Evolutionary conservation across 352 stramenopile genomes (phyloP), one percentile per base, ranked within the genome.

Genomic region (Blastocystis sp.): DNA sequence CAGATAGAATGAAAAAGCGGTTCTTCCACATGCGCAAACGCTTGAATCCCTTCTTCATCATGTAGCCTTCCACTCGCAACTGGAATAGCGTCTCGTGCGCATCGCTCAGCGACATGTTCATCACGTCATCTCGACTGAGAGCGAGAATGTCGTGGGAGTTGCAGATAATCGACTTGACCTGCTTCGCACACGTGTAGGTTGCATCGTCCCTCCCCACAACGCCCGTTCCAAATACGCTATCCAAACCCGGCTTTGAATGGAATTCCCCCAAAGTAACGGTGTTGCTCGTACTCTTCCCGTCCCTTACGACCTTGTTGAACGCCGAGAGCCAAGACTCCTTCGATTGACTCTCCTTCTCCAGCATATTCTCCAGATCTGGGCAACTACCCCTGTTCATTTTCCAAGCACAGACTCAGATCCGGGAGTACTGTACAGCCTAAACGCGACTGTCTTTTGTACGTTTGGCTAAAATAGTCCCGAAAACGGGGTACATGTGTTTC

Each of bases 41-140:
- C 33, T 85, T 85, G 31, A 85, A 85, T 19, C 74, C 74, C 74
- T 85, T 85, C 19, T 85, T 85, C 74, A 85, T 85, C 41, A 85
- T 66, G 51, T 85, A 69, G 31, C 74, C 74, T 69, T 85, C 74
- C 0, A 85, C 74, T 67, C 74, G 74, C 35, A 85, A 55, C 26
- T 85, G 74, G 45, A 85, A 85, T 13, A 85, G 74, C 24, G 74
- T 85, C 45, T 85, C 74, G 37, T 85, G 74, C 35, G 74, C 74
- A 55, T 85, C 74, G 70, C 74, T 85, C 59, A 67, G 26, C 2
- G 74, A 85, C 74, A 85, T 85, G 26, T 21, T 69, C 60, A 85
- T 51, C n/a, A 85, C 60, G 55, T 85, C 74, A 45, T 85, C 74
- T 24, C 74, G 51, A 19, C 50, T 69, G 2, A 85, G 29, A 51